A percentile compares a stretch with the other conserved stretches of the same genome.
These are phyloP conservation scores for Coelastrella sp. DNA, from an alignment of 139 green algal genomes.

Conservation along the genomic window DNA sequence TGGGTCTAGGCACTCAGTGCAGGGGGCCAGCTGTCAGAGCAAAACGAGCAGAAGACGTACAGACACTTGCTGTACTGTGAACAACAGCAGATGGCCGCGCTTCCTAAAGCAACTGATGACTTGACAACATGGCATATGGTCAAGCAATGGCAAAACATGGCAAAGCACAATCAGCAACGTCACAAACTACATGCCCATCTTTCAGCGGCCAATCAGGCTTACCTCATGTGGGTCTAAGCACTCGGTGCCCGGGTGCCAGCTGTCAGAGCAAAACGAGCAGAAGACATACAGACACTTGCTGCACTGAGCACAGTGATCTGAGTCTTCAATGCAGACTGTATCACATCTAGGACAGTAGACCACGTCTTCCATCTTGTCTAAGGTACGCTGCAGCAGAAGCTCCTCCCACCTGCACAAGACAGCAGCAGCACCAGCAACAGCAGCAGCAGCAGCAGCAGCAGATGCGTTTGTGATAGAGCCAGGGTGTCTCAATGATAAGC, in stretches of 20 bases:
- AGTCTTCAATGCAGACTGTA: constrained; percentile 77
- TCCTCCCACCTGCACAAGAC: constrained; percentile 71
- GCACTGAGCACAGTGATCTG: constrained; percentile 83
- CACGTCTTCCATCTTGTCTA: constrained; percentile 84
- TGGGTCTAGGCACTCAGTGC: constrained; percentile 59
- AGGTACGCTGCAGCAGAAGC: constrained; percentile 79
- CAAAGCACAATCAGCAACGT: background rate
- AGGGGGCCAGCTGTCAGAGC: constrained; percentile 77
- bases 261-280: constrained; percentile 80
- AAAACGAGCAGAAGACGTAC: constrained; percentile 88
- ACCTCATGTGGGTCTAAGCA: constrained; percentile 63
- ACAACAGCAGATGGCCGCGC: too few relatives aligned
- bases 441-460: background rate
- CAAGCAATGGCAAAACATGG: background rate
- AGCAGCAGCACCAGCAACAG: background rate
- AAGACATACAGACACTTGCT: constrained; percentile 84
- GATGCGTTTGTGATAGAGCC: background rate
- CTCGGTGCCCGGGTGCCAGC: constrained; percentile 73
- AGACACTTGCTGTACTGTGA: constrained; percentile 81
- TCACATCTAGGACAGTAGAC: constrained; percentile 90
- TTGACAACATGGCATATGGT: too few relatives aligned
- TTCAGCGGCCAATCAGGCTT: background rate
- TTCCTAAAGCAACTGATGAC: too few relatives aligned
- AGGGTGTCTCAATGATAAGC: background rate
- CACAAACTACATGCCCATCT: background rate